Conservation (phyloP, 2,329 filamentous ascomycete genomes). For the Calycina herbarum region DNA sequence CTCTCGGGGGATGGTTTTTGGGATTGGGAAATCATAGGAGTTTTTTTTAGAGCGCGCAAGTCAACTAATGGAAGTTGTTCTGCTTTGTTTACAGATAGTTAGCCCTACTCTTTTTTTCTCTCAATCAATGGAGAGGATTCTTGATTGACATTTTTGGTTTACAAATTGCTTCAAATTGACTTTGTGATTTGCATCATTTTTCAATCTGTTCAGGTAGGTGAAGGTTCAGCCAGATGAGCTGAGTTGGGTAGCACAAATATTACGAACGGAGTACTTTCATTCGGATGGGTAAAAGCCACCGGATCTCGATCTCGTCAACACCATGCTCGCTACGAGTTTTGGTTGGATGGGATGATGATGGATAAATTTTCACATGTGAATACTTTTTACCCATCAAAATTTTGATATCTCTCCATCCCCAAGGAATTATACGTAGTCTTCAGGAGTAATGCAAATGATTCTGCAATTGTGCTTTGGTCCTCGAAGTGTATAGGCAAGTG, state of each 20-base stretch:
- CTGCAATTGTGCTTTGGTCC: background rate
- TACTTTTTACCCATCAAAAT: background rate
- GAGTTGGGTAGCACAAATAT: background rate
- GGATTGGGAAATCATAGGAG: slow-evolving; percentile 19
- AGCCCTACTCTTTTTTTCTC: background rate
- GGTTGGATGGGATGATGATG: background rate
- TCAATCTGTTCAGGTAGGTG: background rate
- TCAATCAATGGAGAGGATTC: slow-evolving; percentile 1
- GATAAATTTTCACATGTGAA: background rate
- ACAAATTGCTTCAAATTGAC: background rate
- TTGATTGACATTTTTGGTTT: background rate
- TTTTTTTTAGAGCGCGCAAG: slow-evolving; percentile 6
- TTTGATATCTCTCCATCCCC: background rate
- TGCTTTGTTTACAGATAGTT: slow-evolving; percentile 4
- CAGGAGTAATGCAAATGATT: no score
- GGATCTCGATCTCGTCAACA: background rate
- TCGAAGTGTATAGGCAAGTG: background rate
- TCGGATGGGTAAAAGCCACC: background rate
- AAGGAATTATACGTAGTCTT: background rate
- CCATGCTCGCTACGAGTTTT: background rate
- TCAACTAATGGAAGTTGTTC: background rate
- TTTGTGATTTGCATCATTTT: background rate
- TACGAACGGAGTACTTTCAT: background rate
- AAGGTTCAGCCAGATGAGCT: background rate
- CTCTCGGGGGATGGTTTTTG: slow-evolving; percentile 2